Evolutionary conservation across 352 stramenopile species (phyloP), one percentile per base, ranked within the genome.

Genomic region (Phytopythium cucurbitacearum): DNA sequence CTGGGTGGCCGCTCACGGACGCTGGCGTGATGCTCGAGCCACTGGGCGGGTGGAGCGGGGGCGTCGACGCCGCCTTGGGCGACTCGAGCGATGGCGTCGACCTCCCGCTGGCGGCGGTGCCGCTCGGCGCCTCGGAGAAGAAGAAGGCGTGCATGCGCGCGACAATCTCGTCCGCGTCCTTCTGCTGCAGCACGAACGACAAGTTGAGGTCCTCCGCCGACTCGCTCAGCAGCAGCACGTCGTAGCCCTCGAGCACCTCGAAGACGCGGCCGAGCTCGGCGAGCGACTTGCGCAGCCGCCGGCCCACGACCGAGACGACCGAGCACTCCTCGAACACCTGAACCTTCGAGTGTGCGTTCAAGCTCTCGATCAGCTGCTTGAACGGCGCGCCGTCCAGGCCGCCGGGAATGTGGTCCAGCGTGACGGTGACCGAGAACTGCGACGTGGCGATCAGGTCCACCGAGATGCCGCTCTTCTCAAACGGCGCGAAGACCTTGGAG

Each of bases 181-280:
- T 74, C 50, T 93, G 74, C 64, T 89, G 70, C n/a, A 96, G 62
- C 21, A 96, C 86, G 51, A 96, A 96, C 40, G 82, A 94, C 56
- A 96, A 60, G 60, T 96, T 96, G n/a, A 96, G 59, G 62, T 96
- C 86, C 67, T 96, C 86, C 7, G 86, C 81, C 33, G 85, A 94
- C 40, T 94, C 86, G 47, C 79, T 93, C 7, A 96, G 66, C 52
- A 96, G 66, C 52, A 95, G 57, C 33, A 95, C 80, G 36, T 94
- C 83, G 62, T 89, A 91, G 43, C 86, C 84, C 47, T 91, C 79
- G 8, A 96, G 71, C 44, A 91, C 71, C n/a, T 71, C 73, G 51
- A 96, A 92, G n/a, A 91, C 76, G n/a, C 71, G 83, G 11, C 84
- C 85, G 34, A 96, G 71, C 51, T 91, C 80, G 3, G 80, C 76